A percentile compares a stretch with the other conserved stretches of the same genome.
Evolutionary conservation across 176 grass and related monocot species (phyloP).

Genomic region (Leersia perrieri): DNA sequence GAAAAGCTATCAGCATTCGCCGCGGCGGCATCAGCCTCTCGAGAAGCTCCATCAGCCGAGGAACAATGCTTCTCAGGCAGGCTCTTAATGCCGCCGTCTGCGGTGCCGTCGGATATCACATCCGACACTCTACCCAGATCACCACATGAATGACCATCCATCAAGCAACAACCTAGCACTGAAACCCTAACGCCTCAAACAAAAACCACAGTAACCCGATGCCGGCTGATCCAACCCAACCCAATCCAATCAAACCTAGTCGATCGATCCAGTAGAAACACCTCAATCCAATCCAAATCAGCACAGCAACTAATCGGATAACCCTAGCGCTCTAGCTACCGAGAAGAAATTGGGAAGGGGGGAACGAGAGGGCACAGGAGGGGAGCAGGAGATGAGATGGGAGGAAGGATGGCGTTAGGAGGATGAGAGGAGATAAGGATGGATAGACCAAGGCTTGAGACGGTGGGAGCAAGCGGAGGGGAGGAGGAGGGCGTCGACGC

Average conservation of each 20-base stretch:
- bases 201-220: not conserved
- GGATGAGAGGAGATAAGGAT: not conserved
- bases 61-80: not conserved
- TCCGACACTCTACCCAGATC: not conserved
- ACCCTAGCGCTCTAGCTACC: not conserved
- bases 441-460: constrained; percentile 49
- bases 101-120: not conserved
- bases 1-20: not conserved
- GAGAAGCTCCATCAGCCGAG: not conserved
- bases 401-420: not conserved
- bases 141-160: constrained; percentile 20
- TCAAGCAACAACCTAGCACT: not conserved
- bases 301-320: not conserved
- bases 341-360: not conserved
- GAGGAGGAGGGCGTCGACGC: constrained; percentile 18
- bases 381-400: not conserved
- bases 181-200: not conserved
- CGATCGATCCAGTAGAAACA: not conserved
- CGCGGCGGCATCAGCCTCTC: not conserved
- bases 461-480: constrained; percentile 57
- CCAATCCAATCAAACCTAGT: not conserved
- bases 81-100: accelerated
- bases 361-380: not conserved
- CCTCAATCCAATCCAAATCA: not conserved
- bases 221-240: not conserved